These are phyloP conservation scores for Globisporangium nunn DNA, from an alignment of 352 stramenopile species.

Conservation along the genomic window DNA sequence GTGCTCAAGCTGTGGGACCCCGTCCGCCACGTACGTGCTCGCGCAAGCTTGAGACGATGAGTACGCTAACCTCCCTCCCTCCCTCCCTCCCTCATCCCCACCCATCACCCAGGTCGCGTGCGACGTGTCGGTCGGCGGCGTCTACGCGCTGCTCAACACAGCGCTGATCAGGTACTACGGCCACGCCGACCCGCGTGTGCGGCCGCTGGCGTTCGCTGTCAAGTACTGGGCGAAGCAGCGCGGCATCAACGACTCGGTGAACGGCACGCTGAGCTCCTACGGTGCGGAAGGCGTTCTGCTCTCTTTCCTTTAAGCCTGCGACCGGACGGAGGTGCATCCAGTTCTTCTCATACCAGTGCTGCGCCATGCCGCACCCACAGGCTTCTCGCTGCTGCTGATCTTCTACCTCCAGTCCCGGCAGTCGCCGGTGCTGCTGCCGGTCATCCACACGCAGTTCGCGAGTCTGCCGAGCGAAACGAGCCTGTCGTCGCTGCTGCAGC, in stretches of 20 bases:
- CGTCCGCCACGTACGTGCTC: constrained; percentile 28
- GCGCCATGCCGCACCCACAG: constrained; percentile 13
- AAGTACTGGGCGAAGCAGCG: constrained; percentile 97
- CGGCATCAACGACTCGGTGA: constrained; percentile 95
- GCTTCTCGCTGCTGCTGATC: constrained; percentile 95
- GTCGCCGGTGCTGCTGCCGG: constrained; percentile 41
- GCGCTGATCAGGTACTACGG: constrained; percentile 70
- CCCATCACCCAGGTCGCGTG: constrained; percentile 33
- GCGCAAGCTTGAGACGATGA: too few species aligned
- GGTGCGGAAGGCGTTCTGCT: constrained; percentile 25
- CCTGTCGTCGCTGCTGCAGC: constrained; percentile 74
- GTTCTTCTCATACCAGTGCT: background rate
- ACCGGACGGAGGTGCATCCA: background rate
- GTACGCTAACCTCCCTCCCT: too few species aligned
- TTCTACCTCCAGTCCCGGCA: constrained; percentile 92
- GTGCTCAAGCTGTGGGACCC: constrained; percentile 77
- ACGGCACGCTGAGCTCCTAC: constrained; percentile 97
- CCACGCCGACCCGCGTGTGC: constrained; percentile 66
- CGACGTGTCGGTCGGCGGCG: constrained; percentile 68
- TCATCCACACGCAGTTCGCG: constrained; percentile 38
- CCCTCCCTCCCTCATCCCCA: too few species aligned
- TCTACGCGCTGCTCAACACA: constrained; percentile 73
- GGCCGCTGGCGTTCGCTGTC: constrained; percentile 93
- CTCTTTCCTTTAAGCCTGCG: background rate
- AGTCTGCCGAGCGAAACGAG: constrained; percentile 87